Conservation (phyloP, 768 basidiomycete species). For the Fistulinella prunicolor region DNA sequence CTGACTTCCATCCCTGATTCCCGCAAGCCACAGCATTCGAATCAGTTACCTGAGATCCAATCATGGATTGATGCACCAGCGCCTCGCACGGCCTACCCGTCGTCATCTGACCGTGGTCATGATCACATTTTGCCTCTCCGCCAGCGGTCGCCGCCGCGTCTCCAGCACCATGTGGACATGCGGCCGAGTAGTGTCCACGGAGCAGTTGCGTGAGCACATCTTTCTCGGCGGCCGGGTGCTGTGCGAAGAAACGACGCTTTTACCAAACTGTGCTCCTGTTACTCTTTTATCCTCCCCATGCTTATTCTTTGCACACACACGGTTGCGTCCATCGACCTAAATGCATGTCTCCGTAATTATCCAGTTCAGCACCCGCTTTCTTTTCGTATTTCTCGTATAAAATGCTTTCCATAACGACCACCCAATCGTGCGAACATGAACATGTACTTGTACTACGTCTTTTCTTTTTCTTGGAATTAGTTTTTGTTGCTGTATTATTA, state of each 20-base stretch:
- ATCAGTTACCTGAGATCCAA: conserved; percentile 46
- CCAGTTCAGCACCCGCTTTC: neutral
- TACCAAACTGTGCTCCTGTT: conserved; percentile 10
- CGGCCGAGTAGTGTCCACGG: conserved; percentile 29
- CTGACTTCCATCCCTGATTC: conserved; percentile 37
- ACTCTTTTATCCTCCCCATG: conserved; percentile 3
- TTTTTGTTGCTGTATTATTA: conserved; percentile 26
- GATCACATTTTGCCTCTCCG: conserved; percentile 30
- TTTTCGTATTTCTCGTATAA: conserved; percentile 25
- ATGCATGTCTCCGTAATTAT: conserved; percentile 22
- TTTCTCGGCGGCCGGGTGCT: conserved; percentile 18
- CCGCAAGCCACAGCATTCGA: conserved; percentile 32
- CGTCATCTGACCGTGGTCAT: conserved; percentile 32
- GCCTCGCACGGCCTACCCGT: conserved; percentile 24
- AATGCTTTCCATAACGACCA: conserved; percentile 11
- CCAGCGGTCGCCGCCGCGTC: conserved; percentile 32
- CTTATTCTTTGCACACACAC: conserved; percentile 23
- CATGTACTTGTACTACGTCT: conserved; percentile 25
- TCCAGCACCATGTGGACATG: conserved; percentile 35
- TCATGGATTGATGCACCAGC: conserved; percentile 43
- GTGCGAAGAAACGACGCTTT: conserved; percentile 5
- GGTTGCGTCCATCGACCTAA: conserved; percentile 2
- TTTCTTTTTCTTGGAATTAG: conserved; percentile 23
- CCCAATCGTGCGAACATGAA: conserved; percentile 1
- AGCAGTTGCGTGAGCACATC: conserved; percentile 25